Percentiles rank a stretch among this genome's conserved stretches.
Evolutionary conservation across 257 asterid species (phyloP).

Genomic region (Echium plantagineum): DNA sequence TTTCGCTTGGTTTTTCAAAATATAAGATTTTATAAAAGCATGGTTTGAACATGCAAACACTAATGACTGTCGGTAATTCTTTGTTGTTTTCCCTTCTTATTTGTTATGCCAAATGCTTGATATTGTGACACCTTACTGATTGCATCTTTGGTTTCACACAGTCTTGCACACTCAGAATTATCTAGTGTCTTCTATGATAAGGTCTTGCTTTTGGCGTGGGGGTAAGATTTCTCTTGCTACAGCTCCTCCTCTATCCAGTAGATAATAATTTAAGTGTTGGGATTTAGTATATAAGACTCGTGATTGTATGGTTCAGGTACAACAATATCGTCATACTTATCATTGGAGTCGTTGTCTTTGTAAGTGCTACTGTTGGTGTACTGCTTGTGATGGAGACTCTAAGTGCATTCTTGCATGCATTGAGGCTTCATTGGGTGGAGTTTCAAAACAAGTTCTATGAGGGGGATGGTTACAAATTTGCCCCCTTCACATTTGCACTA

Average conservation of each 20-base stretch:
- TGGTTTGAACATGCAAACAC: too few relatives aligned
- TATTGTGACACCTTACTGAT: background rate
- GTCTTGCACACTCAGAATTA: conserved; percentile 52
- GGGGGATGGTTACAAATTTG: conserved; percentile 49
- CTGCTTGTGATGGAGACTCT: conserved; percentile 54
- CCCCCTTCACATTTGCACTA: conserved; percentile 37
- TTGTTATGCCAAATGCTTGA: background rate
- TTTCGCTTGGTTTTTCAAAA: too few relatives aligned
- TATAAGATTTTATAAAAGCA: too few relatives aligned
- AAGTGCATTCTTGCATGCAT: conserved; percentile 50
- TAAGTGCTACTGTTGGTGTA: conserved; percentile 48
- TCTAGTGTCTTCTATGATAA: conserved; percentile 46
- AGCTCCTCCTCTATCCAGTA: background rate
- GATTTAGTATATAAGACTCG: background rate
- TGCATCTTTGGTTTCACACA: conserved; percentile 16
- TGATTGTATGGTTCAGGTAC: conserved; percentile 23
- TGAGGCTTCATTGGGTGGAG: conserved; percentile 59
- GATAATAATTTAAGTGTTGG: background rate
- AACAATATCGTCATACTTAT: conserved; percentile 29
- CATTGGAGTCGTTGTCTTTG: conserved; percentile 40
- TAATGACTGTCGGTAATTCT: too few relatives aligned
- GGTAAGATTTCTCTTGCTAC: conserved; percentile 20
- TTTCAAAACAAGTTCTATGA: conserved; percentile 49
- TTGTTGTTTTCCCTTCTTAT: too few relatives aligned
- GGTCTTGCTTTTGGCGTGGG: conserved; percentile 41